Evolutionary conservation across 345 rosid species (phyloP), one percentile per base, ranked within the genome.

Genomic region (Gossypium anomalum): DNA sequence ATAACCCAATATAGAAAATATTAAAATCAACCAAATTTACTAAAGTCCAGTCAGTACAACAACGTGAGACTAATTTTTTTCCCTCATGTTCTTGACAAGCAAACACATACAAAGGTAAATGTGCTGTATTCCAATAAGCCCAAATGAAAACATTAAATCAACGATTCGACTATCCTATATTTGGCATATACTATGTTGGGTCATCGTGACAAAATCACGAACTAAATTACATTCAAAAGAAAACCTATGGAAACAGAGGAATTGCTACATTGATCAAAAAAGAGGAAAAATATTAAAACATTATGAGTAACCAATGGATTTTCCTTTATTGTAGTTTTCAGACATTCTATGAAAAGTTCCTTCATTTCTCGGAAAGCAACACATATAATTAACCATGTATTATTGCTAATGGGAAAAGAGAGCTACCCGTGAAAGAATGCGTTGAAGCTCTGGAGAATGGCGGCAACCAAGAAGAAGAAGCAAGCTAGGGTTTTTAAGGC

Each of bases 1-100:
- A 68, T 68, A 15, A 68, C 12, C 56, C 38, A 48, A 67, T 0
- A 25, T 2, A 17, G 16, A 23, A 44, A 8, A 67, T 19, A 48
- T 68, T 16, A 48, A 14, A 25, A 69, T 25, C 45, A 67, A 13
- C 8, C 38, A 20, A 66, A 67, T 67, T 47, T 7, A 47, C 56
- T 0, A 3, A 67, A 67, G 20, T 13, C 56, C 19, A 19, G n/a
- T 22, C 19, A 49, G 8, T 15, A 49, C 3, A 23, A 9, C 63
- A 48, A 48, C 7, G 10, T 0, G 10, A 45, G 11, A 7, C 9
- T 47, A 23, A 47, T 45, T 13, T 47, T 13, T 22, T 67, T 15
- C 58, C 72, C 58, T 68, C 58, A 9, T 49, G 49, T 68, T 49
- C 72, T 68, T 13, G 57, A 25, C 29, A 68, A 10, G 57, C 44